These are phyloP conservation scores for Ophiocordyceps sinensis DNA, from an alignment of 2,329 filamentous ascomycete species.

Conservation along the genomic window DNA sequence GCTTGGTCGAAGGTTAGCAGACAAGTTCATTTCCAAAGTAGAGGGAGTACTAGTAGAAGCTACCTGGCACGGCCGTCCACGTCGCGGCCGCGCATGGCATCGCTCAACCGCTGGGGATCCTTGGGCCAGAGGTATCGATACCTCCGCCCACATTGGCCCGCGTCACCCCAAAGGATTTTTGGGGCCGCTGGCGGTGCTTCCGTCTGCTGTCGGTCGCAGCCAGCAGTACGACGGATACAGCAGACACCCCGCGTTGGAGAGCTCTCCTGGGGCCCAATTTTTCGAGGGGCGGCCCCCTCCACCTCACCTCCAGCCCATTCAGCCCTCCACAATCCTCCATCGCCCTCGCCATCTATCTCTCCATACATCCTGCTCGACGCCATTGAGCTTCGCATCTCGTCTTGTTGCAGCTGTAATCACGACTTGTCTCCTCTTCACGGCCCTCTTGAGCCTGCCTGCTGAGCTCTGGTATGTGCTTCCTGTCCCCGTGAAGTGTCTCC, in stretches of 20 bases:
- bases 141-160: not conserved
- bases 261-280: constrained; percentile 5
- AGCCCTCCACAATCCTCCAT: not conserved
- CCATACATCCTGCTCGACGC: not conserved
- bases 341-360: not conserved
- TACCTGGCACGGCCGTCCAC: too few relatives aligned
- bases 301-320: constrained; percentile 4
- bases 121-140: not conserved
- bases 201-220: not conserved
- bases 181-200: not conserved
- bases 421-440: not conserved
- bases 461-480: constrained; percentile 5
- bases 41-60: too few relatives aligned
- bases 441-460: constrained; percentile 4
- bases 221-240: not conserved
- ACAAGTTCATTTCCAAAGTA: too few relatives aligned
- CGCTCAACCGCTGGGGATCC: not conserved
- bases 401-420: constrained; percentile 1
- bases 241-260: not conserved
- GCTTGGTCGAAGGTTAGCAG: too few relatives aligned
- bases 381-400: not conserved
- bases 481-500: not conserved
- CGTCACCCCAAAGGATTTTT: constrained; percentile 9
- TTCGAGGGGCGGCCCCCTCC: constrained; percentile 8
- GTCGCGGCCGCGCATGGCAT: not conserved